Conservation (phyloP, 768 basidiomycete genomes). For the Rhizopogon vesiculosus region DNA sequence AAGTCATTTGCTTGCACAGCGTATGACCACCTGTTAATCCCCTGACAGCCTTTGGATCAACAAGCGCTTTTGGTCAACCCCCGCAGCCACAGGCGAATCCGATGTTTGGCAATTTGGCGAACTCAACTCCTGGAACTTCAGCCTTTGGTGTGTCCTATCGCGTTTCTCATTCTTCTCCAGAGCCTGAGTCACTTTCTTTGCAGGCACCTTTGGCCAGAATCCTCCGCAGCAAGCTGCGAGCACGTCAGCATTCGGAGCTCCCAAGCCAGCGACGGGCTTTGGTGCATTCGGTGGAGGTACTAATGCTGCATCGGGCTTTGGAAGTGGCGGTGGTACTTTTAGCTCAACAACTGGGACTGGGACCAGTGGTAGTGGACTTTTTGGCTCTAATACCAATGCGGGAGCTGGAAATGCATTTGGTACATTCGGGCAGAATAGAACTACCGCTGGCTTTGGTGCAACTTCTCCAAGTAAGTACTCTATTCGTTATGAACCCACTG, state of each 20-base stretch:
- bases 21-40: conserved; percentile 18
- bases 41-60: conserved; percentile 48
- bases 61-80: conserved; percentile 54
- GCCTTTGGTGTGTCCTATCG: conserved; percentile 29
- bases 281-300: conserved; percentile 53
- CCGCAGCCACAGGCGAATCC: conserved; percentile 69
- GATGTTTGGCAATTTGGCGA: conserved; percentile 69
- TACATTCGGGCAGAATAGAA: conserved; percentile 55
- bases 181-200: conserved; percentile 2
- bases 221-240: conserved; percentile 31
- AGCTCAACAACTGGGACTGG: conserved; percentile 27
- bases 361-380: conserved; percentile 27
- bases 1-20: conserved; percentile 21
- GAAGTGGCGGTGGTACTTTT: conserved; percentile 38
- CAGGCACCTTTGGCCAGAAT: conserved; percentile 39
- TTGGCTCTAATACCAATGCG: conserved; percentile 27
- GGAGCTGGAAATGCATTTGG: conserved; percentile 37
- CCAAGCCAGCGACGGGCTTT: conserved; percentile 73
- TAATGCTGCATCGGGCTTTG: conserved; percentile 37
- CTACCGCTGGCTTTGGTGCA: conserved; percentile 39
- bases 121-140: conserved; percentile 28
- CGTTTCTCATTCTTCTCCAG: conserved; percentile 2
- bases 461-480: conserved; percentile 28
- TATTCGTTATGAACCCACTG: conserved; percentile 3
- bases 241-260: conserved; percentile 51